These are phyloP conservation scores for Aureoboletus auriporus DNA, from an alignment of 768 basidiomycete species.

Conservation along the genomic window DNA sequence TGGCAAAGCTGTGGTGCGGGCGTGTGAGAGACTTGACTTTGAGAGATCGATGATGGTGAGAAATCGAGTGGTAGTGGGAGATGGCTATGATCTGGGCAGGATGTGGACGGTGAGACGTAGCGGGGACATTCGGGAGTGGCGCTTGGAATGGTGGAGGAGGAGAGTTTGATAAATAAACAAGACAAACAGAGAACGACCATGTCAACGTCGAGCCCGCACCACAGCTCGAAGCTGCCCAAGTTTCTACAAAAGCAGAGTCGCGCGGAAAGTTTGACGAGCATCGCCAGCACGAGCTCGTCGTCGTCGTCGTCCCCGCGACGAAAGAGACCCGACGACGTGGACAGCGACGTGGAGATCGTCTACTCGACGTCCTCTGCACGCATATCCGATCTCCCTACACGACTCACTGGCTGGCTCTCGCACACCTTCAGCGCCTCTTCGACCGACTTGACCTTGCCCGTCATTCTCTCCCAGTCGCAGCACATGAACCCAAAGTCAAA, in stretches of 20 bases:
- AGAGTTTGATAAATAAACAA: constrained; percentile 21
- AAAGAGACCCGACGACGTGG: constrained; percentile 11
- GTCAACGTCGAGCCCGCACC: constrained; percentile 43
- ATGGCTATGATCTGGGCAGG: constrained; percentile 28
- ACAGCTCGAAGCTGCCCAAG: constrained; percentile 57
- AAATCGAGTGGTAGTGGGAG: too few species aligned
- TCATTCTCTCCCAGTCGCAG: constrained; percentile 49
- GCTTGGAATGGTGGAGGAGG: constrained; percentile 27
- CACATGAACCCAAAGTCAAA: constrained; percentile 37
- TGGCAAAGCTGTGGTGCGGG: constrained; percentile 41
- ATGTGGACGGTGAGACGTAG: constrained; percentile 30
- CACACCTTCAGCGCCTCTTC: constrained; percentile 72
- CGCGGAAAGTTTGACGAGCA: constrained; percentile 33
- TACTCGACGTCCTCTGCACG: constrained; percentile 34
- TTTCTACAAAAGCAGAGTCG: constrained; percentile 58
- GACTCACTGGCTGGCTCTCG: constrained; percentile 78
- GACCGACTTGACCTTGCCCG: constrained; percentile 66
- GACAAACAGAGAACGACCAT: constrained; percentile 28
- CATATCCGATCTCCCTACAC: constrained; percentile 66
- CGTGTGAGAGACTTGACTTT: constrained; percentile 29
- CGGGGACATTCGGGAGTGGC: constrained; percentile 32
- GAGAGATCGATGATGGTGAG: constrained; percentile 47
- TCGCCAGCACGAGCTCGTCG: constrained; percentile 41
- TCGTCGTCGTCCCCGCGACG: constrained; percentile 22
- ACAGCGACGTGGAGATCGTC: constrained; percentile 30